Evolutionary conservation across 2,329 filamentous ascomycete species (phyloP).

Genomic region (Colletotrichum agaves): DNA sequence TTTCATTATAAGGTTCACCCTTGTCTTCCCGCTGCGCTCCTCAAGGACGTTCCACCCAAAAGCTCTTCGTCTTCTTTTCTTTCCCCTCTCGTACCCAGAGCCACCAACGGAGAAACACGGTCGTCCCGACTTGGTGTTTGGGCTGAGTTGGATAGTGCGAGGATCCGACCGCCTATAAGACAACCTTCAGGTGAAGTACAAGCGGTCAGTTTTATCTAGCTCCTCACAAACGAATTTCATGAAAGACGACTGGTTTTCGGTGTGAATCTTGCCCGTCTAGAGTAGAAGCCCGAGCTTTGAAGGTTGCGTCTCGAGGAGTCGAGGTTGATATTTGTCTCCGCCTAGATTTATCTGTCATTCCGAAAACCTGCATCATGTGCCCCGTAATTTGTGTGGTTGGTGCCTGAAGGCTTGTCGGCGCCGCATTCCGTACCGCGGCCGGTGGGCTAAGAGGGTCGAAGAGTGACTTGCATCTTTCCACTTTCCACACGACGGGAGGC

Average conservation of each 20-base stretch:
- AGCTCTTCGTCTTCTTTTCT: not conserved
- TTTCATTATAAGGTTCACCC: constrained; percentile 17
- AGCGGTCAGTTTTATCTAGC: too few species aligned
- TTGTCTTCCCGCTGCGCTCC: not conserved
- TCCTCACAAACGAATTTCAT: too few species aligned
- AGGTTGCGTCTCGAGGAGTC: too few species aligned
- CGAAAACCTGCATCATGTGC: constrained; percentile 19
- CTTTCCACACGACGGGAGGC: constrained; percentile 26
- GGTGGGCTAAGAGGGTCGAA: constrained; percentile 29
- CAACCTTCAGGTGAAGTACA: not conserved
- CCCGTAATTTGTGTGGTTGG: constrained; percentile 31
- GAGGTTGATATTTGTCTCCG: too few species aligned
- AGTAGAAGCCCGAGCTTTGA: too few species aligned
- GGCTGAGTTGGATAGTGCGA: not conserved
- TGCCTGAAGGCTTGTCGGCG: not conserved
- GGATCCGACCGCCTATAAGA: not conserved
- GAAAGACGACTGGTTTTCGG: too few species aligned
- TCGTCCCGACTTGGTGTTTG: constrained; percentile 4
- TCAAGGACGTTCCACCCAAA: not conserved
- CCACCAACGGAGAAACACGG: constrained; percentile 16
- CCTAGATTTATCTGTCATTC: not conserved
- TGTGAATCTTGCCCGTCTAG: too few species aligned
- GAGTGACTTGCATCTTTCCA: constrained; percentile 37
- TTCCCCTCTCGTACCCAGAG: not conserved
- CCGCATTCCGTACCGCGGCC: constrained; percentile 18